phyloP scores from a whole-genome alignment of 768 basidiomycete genomes.

The Tulasnella sp. region DNA sequence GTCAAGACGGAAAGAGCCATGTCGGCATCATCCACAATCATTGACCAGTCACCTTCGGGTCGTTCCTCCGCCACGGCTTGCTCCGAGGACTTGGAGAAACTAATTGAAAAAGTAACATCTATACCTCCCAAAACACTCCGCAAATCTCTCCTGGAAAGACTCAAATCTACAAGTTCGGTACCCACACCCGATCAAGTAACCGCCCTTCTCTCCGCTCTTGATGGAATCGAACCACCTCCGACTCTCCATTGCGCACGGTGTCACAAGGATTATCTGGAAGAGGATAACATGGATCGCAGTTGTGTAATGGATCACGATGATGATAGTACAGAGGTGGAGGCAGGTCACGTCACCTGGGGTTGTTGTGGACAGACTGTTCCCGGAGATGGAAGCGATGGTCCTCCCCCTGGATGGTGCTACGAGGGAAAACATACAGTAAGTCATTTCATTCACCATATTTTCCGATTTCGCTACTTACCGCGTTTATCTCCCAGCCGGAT shows the following conservation, averaged over 20 bases:
- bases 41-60: no score
- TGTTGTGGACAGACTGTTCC: conserved; percentile 8
- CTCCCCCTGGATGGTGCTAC: conserved; percentile 12
- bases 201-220: background rate
- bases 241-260: conserved; percentile 12
- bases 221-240: conserved; percentile 6
- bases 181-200: conserved; percentile 6
- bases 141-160: background rate
- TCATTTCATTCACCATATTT: background rate
- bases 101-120: no score
- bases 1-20: no score
- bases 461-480: background rate
- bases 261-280: conserved; percentile 9
- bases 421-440: conserved; percentile 13
- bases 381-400: conserved; percentile 3
- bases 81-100: no score
- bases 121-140: conserved; percentile 8
- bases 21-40: no score
- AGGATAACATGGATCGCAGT: conserved; percentile 10
- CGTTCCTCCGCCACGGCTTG: no score
- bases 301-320: conserved; percentile 14
- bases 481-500: background rate
- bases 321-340: conserved; percentile 3
- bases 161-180: no score
- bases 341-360: conserved; percentile 6